A percentile compares a stretch with the other conserved stretches of the same genome.
These are phyloP conservation scores for Ustilago tritici DNA, from an alignment of 1,284 basidiomycete genomes.

Conservation along the genomic window DNA sequence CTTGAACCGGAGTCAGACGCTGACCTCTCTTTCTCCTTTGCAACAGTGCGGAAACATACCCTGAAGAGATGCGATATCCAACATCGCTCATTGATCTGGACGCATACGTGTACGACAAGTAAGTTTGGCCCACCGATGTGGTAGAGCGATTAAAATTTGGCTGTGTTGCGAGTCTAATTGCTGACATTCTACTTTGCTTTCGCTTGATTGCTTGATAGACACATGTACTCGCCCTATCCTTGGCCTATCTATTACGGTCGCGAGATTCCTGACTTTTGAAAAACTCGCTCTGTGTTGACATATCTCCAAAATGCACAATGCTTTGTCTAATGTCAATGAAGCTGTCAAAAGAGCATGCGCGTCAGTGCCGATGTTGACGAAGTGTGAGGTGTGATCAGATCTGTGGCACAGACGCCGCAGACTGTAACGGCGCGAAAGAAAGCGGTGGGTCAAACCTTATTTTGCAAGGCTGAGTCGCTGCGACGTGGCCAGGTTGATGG, in stretches of 20 bases:
- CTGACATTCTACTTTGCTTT: constrained; percentile 2
- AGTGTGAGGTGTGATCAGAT: background rate
- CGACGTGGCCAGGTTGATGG: no score
- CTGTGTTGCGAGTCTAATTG: background rate
- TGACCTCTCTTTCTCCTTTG: background rate
- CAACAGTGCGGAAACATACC: constrained; percentile 43
- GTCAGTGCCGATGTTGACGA: background rate
- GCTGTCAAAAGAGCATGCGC: background rate
- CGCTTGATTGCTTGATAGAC: constrained; percentile 17
- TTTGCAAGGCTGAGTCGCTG: background rate
- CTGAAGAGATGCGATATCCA: constrained; percentile 45
- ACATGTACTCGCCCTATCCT: constrained; percentile 55
- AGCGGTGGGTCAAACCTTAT: background rate
- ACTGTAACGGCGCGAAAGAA: background rate
- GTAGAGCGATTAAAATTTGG: background rate
- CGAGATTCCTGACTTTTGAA: constrained; percentile 28
- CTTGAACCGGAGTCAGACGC: background rate
- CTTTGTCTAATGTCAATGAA: background rate
- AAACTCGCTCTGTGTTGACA: background rate
- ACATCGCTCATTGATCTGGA: constrained; percentile 44
- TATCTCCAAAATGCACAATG: background rate
- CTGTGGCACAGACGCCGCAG: constrained; percentile 1
- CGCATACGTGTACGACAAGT: constrained; percentile 53
- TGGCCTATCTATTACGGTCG: constrained; percentile 52
- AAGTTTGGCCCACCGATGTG: constrained; percentile 12